These are phyloP conservation scores for Parathielavia hyrcaniae DNA, from an alignment of 495 filamentous ascomycete species.

Conservation along the genomic window DNA sequence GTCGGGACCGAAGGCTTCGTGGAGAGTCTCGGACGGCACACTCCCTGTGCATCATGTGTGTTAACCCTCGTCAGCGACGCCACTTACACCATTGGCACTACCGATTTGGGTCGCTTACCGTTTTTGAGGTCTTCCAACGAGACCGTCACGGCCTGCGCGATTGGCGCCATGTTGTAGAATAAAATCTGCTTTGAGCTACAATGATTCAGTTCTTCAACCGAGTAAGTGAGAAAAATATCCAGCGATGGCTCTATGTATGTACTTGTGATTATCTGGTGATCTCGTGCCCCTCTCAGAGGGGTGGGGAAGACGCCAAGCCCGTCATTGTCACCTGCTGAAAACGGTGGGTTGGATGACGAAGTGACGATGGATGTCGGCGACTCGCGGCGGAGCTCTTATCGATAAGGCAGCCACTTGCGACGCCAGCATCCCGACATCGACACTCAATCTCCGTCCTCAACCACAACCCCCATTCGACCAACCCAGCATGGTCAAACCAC, in stretches of 20 bases:
- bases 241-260: no score
- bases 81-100: conserved; percentile 13
- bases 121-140: conserved; percentile 48
- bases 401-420: conserved; percentile 5
- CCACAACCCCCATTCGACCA: not conserved
- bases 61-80: conserved; percentile 11
- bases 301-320: conserved; percentile 20
- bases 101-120: conserved; percentile 35
- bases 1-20: conserved; percentile 81
- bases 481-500: conserved; percentile 62
- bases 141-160: conserved; percentile 46
- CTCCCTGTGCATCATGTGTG: conserved; percentile 39
- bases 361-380: conserved; percentile 1
- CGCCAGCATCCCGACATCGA: not conserved
- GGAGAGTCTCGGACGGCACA: conserved; percentile 66
- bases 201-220: not conserved
- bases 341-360: conserved; percentile 8
- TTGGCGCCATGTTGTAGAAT: conserved; percentile 36
- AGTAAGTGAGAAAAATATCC: conserved; percentile 3
- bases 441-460: not conserved
- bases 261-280: conserved; percentile 2
- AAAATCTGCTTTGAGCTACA: not conserved
- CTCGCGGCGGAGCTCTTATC: conserved; percentile 20
- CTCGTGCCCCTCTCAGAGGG: conserved; percentile 9
- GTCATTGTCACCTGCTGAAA: conserved; percentile 13